phyloP scores from a whole-genome alignment of 192 early-diverging fungal species.

The Backusella westeae region DNA sequence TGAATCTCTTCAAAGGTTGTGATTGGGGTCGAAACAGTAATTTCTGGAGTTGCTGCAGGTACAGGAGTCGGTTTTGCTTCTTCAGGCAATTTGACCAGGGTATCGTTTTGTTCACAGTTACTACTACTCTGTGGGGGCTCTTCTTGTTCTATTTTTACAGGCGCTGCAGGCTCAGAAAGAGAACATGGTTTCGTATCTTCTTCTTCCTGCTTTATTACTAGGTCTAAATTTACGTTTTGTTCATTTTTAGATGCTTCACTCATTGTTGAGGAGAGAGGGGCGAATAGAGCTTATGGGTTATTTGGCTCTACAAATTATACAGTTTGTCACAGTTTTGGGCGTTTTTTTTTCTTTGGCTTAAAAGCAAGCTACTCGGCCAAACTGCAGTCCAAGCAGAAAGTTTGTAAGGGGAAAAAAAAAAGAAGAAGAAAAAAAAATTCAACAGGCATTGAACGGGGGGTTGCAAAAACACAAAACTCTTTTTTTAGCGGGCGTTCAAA shows the following conservation, averaged over 20 bases:
- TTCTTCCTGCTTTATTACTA: constrained; percentile 8
- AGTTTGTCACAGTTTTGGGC: neutral
- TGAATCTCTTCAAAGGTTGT: constrained; percentile 54
- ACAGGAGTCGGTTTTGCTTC: constrained; percentile 2
- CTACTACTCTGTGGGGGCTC: neutral
- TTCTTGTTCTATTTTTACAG: constrained; percentile 1
- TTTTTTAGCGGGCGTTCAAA: neutral
- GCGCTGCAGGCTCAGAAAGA: neutral
- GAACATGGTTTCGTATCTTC: neutral
- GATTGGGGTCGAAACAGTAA: constrained; percentile 5
- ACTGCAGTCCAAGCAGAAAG: constrained; percentile 1
- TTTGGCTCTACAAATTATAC: neutral
- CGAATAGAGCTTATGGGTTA: neutral
- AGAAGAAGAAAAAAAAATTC: neutral
- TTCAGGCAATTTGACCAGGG: constrained; percentile 1
- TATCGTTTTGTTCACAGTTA: constrained; percentile 5
- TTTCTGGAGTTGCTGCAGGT: neutral
- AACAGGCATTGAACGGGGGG: neutral
- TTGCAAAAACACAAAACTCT: neutral
- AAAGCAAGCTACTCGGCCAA: constrained; percentile 4
- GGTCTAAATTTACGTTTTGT: constrained; percentile 5
- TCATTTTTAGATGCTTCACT: constrained; percentile 3
- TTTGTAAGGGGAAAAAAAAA: neutral
- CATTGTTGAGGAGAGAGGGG: neutral
- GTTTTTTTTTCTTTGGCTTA: neutral